phyloP scores from a whole-genome alignment of 2,329 filamentous ascomycete species.

The Pseudogymnoascus sp. region DNA sequence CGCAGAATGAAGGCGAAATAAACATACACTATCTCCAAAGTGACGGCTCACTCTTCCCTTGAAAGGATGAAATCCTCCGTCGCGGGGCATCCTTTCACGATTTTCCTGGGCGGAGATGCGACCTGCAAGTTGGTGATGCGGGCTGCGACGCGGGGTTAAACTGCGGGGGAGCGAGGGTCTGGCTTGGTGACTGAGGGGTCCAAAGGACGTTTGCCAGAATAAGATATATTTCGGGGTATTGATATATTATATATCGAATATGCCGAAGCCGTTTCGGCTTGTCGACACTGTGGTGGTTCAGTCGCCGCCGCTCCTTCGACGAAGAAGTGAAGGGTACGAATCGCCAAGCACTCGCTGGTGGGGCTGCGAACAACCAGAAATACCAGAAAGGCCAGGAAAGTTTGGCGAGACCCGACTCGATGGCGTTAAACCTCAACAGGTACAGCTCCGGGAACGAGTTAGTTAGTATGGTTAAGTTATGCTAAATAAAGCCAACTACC shows the following conservation, averaged over 20 bases:
- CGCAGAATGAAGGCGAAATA: neutral
- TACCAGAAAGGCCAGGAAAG: neutral
- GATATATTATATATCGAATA: conserved; percentile 3
- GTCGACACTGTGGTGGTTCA: neutral
- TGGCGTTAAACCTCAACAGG: conserved; percentile 5
- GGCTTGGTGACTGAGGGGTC: neutral
- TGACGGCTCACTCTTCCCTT: conserved; percentile 43
- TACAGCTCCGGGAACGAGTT: neutral
- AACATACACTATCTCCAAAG: conserved; percentile 42
- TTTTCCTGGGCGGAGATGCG: neutral
- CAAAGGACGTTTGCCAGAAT: neutral
- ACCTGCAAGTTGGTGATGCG: neutral
- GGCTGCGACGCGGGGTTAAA: neutral
- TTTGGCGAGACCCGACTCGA: conserved; percentile 4
- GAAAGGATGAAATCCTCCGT: conserved; percentile 44
- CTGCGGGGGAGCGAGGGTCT: neutral
- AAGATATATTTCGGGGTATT: neutral
- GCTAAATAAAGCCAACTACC: conserved; percentile 1
- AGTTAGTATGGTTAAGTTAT: neutral
- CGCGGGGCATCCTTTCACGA: conserved; percentile 22
- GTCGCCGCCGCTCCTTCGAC: conserved; percentile 5
- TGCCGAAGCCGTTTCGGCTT: conserved; percentile 4
- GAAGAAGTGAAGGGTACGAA: conserved; percentile 1
- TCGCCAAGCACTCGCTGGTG: conserved; percentile 4
- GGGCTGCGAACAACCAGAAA: conserved; percentile 1